Evolutionary conservation across 441 rosid genomes (phyloP).

Genomic region (Aleurites moluccanus): DNA sequence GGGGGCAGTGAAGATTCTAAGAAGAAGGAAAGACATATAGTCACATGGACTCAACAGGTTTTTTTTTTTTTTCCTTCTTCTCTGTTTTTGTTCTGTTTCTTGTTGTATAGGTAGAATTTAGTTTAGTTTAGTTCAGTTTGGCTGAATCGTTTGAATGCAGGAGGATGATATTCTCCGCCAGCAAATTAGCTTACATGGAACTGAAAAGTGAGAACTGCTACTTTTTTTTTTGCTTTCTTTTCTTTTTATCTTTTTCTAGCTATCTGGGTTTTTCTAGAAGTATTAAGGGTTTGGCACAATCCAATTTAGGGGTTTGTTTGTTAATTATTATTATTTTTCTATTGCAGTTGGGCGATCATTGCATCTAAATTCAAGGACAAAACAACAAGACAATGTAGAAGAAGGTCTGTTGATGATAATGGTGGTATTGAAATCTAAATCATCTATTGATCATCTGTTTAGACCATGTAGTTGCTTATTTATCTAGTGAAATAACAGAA

Average conservation of each 20-base stretch:
- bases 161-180: slow-evolving; percentile 93
- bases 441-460: slow-evolving; percentile 19
- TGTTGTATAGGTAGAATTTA: slow-evolving; percentile 6
- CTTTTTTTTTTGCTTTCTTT: background rate
- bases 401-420: slow-evolving; percentile 56
- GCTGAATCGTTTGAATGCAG: slow-evolving; percentile 41
- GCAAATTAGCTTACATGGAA: slow-evolving; percentile 80
- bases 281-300: background rate
- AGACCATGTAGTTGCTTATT: background rate
- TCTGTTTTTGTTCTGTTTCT: slow-evolving; percentile 13
- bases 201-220: slow-evolving; percentile 66
- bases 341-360: slow-evolving; percentile 85
- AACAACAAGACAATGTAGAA: slow-evolving; percentile 93
- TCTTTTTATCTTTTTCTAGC: slow-evolving; percentile 4
- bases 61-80: slow-evolving; percentile 6
- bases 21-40: slow-evolving; percentile 97
- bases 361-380: slow-evolving; percentile 93
- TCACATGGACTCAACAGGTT: slow-evolving; percentile 90
- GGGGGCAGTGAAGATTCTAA: slow-evolving; percentile 59
- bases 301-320: slow-evolving; percentile 21
- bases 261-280: background rate
- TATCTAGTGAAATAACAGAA: slow-evolving; percentile 1
- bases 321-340: slow-evolving; percentile 25
- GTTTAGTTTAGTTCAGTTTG: slow-evolving; percentile 20
- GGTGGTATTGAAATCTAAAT: background rate